Conservation (phyloP, 2,329 filamentous ascomycete species). For the Corniculantispora saksenae region DNA sequence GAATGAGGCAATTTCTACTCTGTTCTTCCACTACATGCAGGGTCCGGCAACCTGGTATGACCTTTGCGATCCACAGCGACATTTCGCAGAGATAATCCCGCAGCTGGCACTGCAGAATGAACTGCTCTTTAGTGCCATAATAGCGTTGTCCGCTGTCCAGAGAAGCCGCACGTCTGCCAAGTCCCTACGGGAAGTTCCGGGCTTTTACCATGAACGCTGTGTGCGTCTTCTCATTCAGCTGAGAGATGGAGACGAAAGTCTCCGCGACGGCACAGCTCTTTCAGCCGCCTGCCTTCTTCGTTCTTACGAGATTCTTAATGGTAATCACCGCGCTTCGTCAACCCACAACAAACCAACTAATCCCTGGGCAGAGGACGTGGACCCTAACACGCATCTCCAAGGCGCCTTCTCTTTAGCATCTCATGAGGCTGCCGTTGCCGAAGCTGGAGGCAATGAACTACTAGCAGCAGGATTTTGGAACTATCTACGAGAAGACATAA, state of each 20-base stretch:
- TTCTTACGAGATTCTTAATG: neutral
- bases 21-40: neutral
- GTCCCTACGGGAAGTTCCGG: neutral
- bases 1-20: neutral
- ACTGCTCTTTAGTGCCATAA: neutral
- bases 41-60: neutral
- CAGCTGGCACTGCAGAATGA: neutral
- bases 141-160: neutral
- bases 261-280: neutral
- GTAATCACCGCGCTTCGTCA: neutral
- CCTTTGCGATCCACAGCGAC: neutral
- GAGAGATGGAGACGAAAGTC: neutral
- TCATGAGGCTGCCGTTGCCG: conserved; percentile 27
- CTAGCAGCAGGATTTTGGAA: conserved; percentile 50
- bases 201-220: neutral
- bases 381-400: conserved; percentile 47
- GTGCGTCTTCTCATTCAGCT: conserved; percentile 1
- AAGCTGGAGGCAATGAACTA: conserved; percentile 30
- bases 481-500: conserved; percentile 54
- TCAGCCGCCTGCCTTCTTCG: neutral
- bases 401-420: conserved; percentile 48
- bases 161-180: neutral
- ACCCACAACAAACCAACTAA: neutral
- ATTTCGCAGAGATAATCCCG: neutral
- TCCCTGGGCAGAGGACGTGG: conserved; percentile 34